These are phyloP conservation scores for Fonsecaea monophora DNA, from an alignment of 2,329 filamentous ascomycete species.

Conservation along the genomic window DNA sequence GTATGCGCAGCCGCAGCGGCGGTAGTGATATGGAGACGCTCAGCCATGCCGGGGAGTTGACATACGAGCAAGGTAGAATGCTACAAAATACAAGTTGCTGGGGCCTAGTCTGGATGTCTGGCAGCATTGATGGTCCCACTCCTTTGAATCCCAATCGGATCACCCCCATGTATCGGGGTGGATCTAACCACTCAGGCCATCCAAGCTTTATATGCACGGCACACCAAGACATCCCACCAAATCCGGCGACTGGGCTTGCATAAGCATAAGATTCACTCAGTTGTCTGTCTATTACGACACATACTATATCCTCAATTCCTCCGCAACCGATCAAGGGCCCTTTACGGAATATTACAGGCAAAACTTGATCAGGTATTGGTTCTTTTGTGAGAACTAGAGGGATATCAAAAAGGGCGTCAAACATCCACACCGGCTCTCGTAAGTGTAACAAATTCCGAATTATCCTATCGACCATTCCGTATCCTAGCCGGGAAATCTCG, in stretches of 20 bases:
- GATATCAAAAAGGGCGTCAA: not conserved
- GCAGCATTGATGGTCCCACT: not conserved
- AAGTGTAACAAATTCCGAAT: not conserved
- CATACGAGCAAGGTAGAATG: not conserved
- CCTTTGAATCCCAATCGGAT: not conserved
- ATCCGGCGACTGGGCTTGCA: not conserved
- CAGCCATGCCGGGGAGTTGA: slow-evolving; percentile 25
- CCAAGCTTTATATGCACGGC: not conserved
- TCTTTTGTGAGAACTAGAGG: not conserved
- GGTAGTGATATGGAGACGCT: slow-evolving; percentile 66
- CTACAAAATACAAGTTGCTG: not conserved
- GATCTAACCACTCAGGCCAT: not conserved
- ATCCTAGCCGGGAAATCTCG: not conserved
- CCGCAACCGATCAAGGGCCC: not conserved
- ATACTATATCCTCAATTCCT: not conserved
- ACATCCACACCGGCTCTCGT: not conserved
- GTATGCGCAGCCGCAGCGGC: slow-evolving; percentile 65
- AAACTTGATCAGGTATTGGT: not conserved
- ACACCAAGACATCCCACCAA: slow-evolving; percentile 3
- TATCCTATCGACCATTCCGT: not conserved
- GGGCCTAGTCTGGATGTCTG: not conserved
- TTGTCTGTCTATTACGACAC: not conserved
- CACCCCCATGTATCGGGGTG: not conserved
- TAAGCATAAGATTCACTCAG: not conserved
- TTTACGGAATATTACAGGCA: not conserved